phyloP scores from a whole-genome alignment of 148 eudicot species.

The Polygonum maritimum region DNA sequence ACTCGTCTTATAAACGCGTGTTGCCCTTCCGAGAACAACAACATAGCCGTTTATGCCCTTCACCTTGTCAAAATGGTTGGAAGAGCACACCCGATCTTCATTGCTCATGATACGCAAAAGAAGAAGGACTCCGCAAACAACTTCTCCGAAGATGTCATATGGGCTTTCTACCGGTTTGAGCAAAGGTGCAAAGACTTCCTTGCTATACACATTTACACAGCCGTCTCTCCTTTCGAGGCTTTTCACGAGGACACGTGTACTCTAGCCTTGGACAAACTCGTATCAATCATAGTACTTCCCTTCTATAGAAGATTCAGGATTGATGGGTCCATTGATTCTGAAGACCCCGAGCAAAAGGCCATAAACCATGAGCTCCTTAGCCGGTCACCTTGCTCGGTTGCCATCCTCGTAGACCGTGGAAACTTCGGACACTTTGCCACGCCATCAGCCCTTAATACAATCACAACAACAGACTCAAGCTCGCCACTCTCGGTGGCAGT shows the following conservation, averaged over 20 bases:
- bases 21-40: conserved; percentile 19
- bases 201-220: conserved; percentile 28
- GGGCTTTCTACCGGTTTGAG: conserved; percentile 27
- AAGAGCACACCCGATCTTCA: conserved; percentile 25
- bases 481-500: conserved; percentile 19
- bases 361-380: conserved; percentile 40
- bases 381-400: conserved; percentile 56
- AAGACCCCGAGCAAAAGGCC: conserved; percentile 22
- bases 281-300: conserved; percentile 44
- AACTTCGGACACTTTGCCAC: neutral
- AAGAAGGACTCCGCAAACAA: conserved; percentile 12
- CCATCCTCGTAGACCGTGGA: conserved; percentile 43
- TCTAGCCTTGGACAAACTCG: conserved; percentile 36
- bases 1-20: conserved; percentile 34
- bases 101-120: conserved; percentile 25
- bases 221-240: conserved; percentile 35
- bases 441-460: neutral
- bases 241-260: conserved; percentile 62
- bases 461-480: neutral
- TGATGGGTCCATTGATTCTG: conserved; percentile 32
- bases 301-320: conserved; percentile 40
- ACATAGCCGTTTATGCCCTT: conserved; percentile 28
- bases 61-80: conserved; percentile 48
- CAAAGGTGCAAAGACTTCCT: conserved; percentile 12
- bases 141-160: conserved; percentile 25